Conservation (phyloP, 139 green algal species). For the Tetraselmis striata region DNA sequence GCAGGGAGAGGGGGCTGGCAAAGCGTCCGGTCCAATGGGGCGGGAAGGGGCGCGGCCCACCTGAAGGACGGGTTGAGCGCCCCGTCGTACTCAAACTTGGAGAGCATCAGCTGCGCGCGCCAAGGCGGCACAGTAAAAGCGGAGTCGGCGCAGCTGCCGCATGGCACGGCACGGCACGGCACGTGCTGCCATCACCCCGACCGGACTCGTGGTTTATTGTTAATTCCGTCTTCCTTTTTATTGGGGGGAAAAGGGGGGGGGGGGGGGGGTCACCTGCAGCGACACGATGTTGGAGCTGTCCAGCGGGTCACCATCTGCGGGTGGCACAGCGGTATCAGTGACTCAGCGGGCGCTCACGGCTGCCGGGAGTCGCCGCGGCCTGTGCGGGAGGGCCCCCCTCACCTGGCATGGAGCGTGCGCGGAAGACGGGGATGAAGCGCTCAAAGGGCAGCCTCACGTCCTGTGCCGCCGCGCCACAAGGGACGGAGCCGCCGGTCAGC, state of each 20-base stretch:
- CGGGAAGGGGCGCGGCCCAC: too few species aligned
- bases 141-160: too few species aligned
- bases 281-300: slow-evolving; percentile 48
- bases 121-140: background rate
- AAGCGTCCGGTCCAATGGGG: too few species aligned
- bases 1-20: too few species aligned
- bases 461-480: too few species aligned
- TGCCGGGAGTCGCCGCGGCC: too few species aligned
- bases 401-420: slow-evolving; percentile 34
- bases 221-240: background rate
- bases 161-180: too few species aligned
- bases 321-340: too few species aligned
- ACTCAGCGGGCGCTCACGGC: too few species aligned
- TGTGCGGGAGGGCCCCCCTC: too few species aligned
- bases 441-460: slow-evolving; percentile 74
- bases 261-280: slow-evolving; percentile 26
- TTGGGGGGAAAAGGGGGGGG: background rate
- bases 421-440: slow-evolving; percentile 76
- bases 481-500: too few species aligned
- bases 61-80: slow-evolving; percentile 81
- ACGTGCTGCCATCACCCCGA: slow-evolving; percentile 11
- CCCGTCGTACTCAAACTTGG: slow-evolving; percentile 94
- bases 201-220: background rate
- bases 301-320: slow-evolving; percentile 35
- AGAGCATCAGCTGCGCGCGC: slow-evolving; percentile 75